Evolutionary conservation across 1,139 yeast genomes (phyloP).

Genomic region (Kodamaea sp.): DNA sequence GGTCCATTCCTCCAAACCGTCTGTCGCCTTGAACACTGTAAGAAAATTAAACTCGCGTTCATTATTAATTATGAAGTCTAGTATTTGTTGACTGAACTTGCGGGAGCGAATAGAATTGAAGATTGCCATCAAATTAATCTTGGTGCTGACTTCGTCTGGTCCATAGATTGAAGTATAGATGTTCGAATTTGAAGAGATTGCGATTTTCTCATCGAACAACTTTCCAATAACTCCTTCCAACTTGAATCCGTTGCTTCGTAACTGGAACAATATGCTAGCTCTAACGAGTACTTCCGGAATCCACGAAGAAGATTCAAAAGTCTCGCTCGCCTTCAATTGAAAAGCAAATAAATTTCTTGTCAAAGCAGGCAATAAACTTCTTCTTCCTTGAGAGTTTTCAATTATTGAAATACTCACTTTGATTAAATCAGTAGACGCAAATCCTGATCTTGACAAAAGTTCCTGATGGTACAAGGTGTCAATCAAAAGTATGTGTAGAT

Average conservation of each 20-base stretch:
- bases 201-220: constrained; percentile 43
- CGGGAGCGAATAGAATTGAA: constrained; percentile 35
- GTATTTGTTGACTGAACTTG: constrained; percentile 39
- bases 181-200: constrained; percentile 21
- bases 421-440: constrained; percentile 28
- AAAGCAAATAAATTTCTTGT: constrained; percentile 44
- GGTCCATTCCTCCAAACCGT: constrained; percentile 68
- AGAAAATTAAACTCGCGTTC: constrained; percentile 45
- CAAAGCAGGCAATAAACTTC: constrained; percentile 66
- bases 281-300: constrained; percentile 51
- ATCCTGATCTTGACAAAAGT: constrained; percentile 21
- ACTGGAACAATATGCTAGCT: constrained; percentile 52
- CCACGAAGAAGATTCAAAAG: constrained; percentile 52
- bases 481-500: constrained; percentile 59
- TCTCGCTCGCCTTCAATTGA: constrained; percentile 30
- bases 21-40: constrained; percentile 54
- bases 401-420: constrained; percentile 48
- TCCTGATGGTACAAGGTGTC: constrained; percentile 36
- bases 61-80: constrained; percentile 43
- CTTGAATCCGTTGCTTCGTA: constrained; percentile 55
- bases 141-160: constrained; percentile 56
- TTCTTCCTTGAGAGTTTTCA: constrained; percentile 58
- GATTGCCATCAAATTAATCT: constrained; percentile 50
- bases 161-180: constrained; percentile 61
- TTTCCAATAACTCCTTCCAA: constrained; percentile 60